Base-by-base conservation (phyloP, 2,329 filamentous ascomycete species). In the Mariannaea sp. region DNA sequence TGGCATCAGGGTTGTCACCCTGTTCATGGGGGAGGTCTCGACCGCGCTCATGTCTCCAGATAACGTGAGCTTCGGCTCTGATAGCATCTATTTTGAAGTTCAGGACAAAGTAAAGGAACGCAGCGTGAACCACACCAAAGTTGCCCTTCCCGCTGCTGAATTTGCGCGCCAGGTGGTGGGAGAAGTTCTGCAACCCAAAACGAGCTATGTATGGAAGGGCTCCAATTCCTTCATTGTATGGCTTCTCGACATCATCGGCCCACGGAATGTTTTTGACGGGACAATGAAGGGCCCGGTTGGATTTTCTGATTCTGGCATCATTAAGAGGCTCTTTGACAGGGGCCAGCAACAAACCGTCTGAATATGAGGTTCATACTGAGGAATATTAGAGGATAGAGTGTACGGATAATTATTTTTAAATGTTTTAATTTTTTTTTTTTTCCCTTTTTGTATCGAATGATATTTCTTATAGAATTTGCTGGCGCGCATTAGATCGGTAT, bases 11-110 rank as follows among this genome's bases (percentile, higher is more conserved):
- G 57, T 59, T 0, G 20, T 56, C 2, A 59, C 52, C 0, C 0
- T 58, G 0, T 30, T 56, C 14, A 58, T 59, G 57, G 57, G 57
- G 0, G 56, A 50, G 1, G 57, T 59, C 0, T 49, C 57, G 0
- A 56, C 55, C 7, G 29, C 9, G 5, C 29, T 30, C 4, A 30
- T 30, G 29, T 5, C 9, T 30, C 4, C 29, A 10, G 29, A 30
- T 30, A 30, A 30, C 13, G 13, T 30, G 4, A 30, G 9, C 13
- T 30, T 30, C 9, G 29, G 29, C 4, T 4, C 29, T 30, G 29
- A 30, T 4, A 30, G 29, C 29, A 7, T 44, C 3, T 41, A 43
- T 26, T 7, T 9, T 7, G 43, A 45, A 9, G 29, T 46, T 3
- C 51, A 45, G 20, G 51, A 8, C 1, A 16, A 19, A 10, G 51